phyloP scores from a whole-genome alignment of 495 filamentous ascomycete genomes.

The Aspergillus hancockii region DNA sequence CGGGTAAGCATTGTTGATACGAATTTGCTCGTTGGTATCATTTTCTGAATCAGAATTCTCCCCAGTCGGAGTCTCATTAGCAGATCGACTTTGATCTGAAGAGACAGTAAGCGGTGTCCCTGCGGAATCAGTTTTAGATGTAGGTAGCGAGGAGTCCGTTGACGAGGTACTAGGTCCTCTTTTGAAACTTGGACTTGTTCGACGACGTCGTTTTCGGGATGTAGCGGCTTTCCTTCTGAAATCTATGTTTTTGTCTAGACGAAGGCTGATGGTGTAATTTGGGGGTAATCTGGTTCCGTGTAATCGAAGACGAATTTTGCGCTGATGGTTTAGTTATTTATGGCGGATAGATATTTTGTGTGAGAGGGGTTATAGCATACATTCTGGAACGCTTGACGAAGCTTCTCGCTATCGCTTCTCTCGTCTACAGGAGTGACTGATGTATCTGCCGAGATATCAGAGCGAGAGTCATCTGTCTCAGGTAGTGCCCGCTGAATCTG shows the following conservation, averaged over 20 bases:
- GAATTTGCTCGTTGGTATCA: conserved; percentile 48
- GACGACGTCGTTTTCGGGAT: conserved; percentile 33
- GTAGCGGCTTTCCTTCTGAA: conserved; percentile 25
- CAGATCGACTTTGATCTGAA: neutral
- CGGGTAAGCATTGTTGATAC: conserved; percentile 63
- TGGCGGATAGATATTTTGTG: too few relatives aligned
- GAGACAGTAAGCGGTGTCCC: neutral
- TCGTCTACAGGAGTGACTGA: conserved; percentile 15
- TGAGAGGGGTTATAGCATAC: conserved; percentile 26
- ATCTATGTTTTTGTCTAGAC: conserved; percentile 53
- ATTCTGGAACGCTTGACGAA: conserved; percentile 54
- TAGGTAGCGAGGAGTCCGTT: neutral
- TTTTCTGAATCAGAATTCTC: conserved; percentile 18
- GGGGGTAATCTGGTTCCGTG: conserved; percentile 58
- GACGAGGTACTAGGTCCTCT: conserved; percentile 1
- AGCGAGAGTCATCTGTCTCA: conserved; percentile 47
- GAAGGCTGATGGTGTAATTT: conserved; percentile 59
- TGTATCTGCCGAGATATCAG: conserved; percentile 26
- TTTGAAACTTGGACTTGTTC: neutral
- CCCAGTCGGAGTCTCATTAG: neutral
- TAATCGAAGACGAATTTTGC: conserved; percentile 63
- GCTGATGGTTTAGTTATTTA: conserved; percentile 22
- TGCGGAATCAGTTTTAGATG: neutral
- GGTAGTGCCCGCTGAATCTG: conserved; percentile 30
- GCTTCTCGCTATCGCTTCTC: conserved; percentile 54